Evolutionary conservation across 2,329 filamentous ascomycete species (phyloP).

Genomic region (Raffaelea albimanens): DNA sequence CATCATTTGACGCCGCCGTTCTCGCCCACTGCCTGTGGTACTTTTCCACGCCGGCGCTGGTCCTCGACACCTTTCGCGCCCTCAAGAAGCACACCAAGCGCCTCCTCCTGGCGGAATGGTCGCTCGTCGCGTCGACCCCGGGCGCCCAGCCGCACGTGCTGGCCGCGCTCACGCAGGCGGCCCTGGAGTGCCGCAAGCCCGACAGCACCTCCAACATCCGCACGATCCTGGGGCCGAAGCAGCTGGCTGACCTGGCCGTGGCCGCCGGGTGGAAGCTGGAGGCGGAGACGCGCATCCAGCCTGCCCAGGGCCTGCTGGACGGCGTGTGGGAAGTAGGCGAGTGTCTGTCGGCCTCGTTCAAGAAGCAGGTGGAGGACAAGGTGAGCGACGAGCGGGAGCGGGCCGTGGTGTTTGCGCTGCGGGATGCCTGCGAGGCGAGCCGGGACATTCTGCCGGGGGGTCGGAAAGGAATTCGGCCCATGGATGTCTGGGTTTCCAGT

Average conservation of each 20-base stretch:
- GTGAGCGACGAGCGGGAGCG: conserved; percentile 19
- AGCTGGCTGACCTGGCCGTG: conserved; percentile 26
- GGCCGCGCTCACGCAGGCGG: conserved; percentile 34
- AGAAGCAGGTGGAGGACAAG: conserved; percentile 21
- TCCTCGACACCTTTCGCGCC: conserved; percentile 26
- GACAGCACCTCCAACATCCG: conserved; percentile 35
- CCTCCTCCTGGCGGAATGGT: conserved; percentile 37
- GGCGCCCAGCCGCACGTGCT: conserved; percentile 39
- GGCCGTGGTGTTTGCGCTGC: conserved; percentile 18
- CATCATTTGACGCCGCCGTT: conserved; percentile 28
- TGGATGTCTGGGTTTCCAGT: conserved; percentile 14
- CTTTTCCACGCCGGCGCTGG: conserved; percentile 29
- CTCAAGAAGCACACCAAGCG: conserved; percentile 22
- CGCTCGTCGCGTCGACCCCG: conserved; percentile 26
- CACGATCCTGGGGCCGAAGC: conserved; percentile 30
- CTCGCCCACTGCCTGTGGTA: conserved; percentile 46
- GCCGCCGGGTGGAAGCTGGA: conserved; percentile 27
- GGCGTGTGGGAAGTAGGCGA: conserved; percentile 35
- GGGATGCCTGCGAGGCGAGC: conserved; percentile 20
- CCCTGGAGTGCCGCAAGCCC: conserved; percentile 30
- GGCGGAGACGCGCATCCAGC: conserved; percentile 25
- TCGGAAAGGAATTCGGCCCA: conserved; percentile 10
- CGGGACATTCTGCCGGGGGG: conserved; percentile 10
- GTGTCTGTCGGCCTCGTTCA: conserved; percentile 20
- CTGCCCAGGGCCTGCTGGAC: conserved; percentile 30